Base-by-base conservation (phyloP, 139 green algal species). In the Tetradesmus obliquus region DNA sequence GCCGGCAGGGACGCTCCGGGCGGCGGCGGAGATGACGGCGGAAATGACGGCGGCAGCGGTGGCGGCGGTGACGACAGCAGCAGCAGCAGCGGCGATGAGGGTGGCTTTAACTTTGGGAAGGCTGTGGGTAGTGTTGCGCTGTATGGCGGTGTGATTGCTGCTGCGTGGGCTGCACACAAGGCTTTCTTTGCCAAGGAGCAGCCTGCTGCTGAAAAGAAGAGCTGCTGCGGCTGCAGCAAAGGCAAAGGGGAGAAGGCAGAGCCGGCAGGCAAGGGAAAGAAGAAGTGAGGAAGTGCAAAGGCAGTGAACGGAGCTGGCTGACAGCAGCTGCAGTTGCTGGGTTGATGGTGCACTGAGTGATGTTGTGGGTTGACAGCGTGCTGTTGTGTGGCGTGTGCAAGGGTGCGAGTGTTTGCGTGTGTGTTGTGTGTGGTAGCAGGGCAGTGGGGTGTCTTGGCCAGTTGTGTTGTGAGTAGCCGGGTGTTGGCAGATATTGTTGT, bases 131-230 rank as follows among this genome's bases (percentile, higher is more conserved):
- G 86, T 83, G 71, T 71, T 7, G 86, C 57, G 69, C 13, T 72
- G 69, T 90, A 90, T 84, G 86, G 55, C 9, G 86, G 86, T 45
- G 86, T 84, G 19, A 69, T 90, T 54, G 86, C 69, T 32, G 86
- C 86, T 71, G 69, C 71, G 12, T 90, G 86, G 86, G 20, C 32
- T 69, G 86, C 20, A 13, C 86, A 83, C 20, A 71, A 90, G 53
- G 32, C 53, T 9, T 69, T 84, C 53, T 84, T 84, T 71, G 71
- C 86, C 15, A 69, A 83, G 71, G 20, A 69, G 19, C 4, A 87
- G 82, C 85, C 85, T 19, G 22, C 83, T 54, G 57, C 45, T 8
- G 32, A 90, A 51, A 51, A 60, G 8, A 9, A 13, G 7, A 90
- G 79, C 55, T 24, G 51, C 32, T 90, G 86, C 71, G 79, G 86